These are phyloP conservation scores for Chrysochromulina tobinii DNA, from an alignment of 78 protist species.

Conservation along the genomic window DNA sequence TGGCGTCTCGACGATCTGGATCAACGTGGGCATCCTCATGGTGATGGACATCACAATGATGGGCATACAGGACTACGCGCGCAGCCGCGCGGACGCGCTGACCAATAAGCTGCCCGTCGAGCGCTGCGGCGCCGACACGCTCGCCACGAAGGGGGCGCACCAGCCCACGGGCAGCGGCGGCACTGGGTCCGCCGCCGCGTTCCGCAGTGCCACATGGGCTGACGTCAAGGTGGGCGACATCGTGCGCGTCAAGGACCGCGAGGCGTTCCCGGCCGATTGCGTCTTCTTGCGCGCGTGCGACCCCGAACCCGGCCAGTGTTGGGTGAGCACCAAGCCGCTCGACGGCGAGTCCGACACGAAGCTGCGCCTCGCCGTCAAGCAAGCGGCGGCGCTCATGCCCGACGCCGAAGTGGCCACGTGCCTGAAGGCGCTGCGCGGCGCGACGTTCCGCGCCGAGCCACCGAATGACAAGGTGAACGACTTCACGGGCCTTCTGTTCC, in stretches of 20 bases:
- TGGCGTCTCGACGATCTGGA: background rate
- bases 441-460: background rate
- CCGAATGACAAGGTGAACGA: background rate
- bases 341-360: slow-evolving; percentile 23
- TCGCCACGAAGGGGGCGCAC: too few relatives aligned
- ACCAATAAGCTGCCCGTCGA: slow-evolving; percentile 1
- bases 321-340: slow-evolving; percentile 19
- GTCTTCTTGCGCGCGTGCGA: background rate
- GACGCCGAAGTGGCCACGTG: background rate
- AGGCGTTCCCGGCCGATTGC: background rate
- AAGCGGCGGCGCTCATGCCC: too few relatives aligned
- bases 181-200: too few relatives aligned
- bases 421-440: background rate
- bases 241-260: background rate
- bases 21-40: background rate
- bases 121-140: background rate
- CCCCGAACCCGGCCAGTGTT: background rate
- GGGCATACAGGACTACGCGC: background rate
- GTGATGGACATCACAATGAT: background rate
- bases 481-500: slow-evolving; percentile 24
- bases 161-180: too few relatives aligned
- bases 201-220: background rate
- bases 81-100: background rate
- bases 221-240: background rate
- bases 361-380: background rate